These are phyloP conservation scores for Pleurotus cornucopiae DNA, from an alignment of 768 basidiomycete genomes.

Conservation along the genomic window DNA sequence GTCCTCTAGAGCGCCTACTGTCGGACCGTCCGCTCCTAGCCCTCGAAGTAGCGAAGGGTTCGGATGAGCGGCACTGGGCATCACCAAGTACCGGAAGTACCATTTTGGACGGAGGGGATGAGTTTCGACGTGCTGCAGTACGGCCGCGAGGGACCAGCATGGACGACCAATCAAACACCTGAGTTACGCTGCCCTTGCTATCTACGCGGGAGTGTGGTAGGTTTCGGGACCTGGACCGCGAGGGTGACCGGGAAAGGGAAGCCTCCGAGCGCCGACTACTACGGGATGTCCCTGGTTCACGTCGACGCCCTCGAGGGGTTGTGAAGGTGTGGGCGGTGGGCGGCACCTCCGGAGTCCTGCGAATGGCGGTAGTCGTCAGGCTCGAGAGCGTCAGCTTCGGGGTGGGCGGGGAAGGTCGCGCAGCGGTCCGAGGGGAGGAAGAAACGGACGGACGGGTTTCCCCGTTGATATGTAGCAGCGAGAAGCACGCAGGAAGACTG, in stretches of 20 bases:
- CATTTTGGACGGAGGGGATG: constrained; percentile 54
- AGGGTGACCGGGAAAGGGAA: constrained; percentile 35
- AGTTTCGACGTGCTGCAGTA: constrained; percentile 48
- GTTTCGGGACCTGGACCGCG: constrained; percentile 32
- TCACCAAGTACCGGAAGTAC: constrained; percentile 28
- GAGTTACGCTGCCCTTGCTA: constrained; percentile 29
- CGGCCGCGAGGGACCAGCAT: constrained; percentile 42
- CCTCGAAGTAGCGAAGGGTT: constrained; percentile 18
- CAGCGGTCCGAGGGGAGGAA: constrained; percentile 42
- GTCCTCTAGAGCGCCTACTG: constrained; percentile 42
- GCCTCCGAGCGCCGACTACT: constrained; percentile 26
- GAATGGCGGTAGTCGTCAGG: constrained; percentile 15
- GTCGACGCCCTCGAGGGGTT: constrained; percentile 53
- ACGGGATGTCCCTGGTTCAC: constrained; percentile 29
- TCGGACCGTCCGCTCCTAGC: constrained; percentile 20
- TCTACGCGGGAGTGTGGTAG: constrained; percentile 14
- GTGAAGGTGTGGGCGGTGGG: constrained; percentile 15
- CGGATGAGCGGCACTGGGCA: constrained; percentile 21
- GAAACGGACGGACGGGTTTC: constrained; percentile 36
- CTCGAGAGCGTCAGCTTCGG: constrained; percentile 43
- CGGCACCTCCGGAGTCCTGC: constrained; percentile 9
- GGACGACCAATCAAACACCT: constrained; percentile 44
- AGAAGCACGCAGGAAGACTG: constrained; percentile 74
- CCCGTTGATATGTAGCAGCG: constrained; percentile 55
- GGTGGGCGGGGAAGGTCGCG: constrained; percentile 56